phyloP scores from a whole-genome alignment of 148 eudicot species.

The Camellia granthamiana region DNA sequence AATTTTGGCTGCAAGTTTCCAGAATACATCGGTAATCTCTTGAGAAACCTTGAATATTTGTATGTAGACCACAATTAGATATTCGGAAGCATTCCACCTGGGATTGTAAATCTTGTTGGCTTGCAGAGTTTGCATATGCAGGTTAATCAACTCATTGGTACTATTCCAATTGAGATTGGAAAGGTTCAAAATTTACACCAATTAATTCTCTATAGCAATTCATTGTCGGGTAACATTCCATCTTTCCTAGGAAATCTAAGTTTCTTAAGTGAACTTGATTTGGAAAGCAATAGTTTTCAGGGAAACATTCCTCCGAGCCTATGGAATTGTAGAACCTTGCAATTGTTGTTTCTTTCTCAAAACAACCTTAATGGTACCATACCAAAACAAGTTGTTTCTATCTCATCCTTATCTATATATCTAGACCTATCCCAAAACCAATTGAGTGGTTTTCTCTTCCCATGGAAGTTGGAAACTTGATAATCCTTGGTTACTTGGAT shows the following conservation, averaged over 20 bases:
- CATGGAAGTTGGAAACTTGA: slow-evolving; percentile 12
- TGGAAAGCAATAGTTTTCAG: background rate
- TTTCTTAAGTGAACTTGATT: background rate
- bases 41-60: background rate
- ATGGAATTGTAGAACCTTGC: background rate
- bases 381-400: background rate
- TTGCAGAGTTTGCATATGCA: background rate
- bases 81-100: slow-evolving; percentile 26
- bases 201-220: background rate
- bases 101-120: slow-evolving; percentile 13
- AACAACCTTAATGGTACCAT: background rate
- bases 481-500: background rate
- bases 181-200: background rate
- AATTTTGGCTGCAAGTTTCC: slow-evolving; percentile 23
- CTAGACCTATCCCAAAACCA: background rate
- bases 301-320: background rate
- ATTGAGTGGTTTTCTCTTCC: background rate
- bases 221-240: background rate
- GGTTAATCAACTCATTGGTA: background rate
- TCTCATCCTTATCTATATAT: background rate
- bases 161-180: background rate
- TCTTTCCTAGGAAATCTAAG: background rate
- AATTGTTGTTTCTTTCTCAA: background rate
- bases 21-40: slow-evolving; percentile 19
- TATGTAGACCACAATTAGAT: background rate